These are phyloP conservation scores for Starmerella etchellsii DNA, from an alignment of 805 yeast genomes.

Conservation along the genomic window DNA sequence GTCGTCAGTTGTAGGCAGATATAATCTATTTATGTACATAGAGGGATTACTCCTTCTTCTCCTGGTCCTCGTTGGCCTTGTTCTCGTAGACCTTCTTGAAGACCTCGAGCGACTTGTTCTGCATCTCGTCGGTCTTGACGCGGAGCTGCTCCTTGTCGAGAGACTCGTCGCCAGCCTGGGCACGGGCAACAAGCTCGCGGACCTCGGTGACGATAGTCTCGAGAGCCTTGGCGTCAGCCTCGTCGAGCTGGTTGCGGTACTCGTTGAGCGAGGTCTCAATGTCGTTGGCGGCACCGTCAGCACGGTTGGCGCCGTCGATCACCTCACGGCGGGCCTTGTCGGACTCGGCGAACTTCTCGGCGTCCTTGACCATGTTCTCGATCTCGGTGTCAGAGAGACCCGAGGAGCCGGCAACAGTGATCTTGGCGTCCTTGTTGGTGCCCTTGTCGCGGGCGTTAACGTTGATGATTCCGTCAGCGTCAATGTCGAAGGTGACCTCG, in stretches of 20 bases:
- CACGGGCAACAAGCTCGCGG: constrained; percentile 66
- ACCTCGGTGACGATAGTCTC: constrained; percentile 45
- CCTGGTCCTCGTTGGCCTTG: constrained; percentile 28
- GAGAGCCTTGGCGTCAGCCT: constrained; percentile 43
- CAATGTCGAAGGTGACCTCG: constrained; percentile 90
- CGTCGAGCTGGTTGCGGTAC: constrained; percentile 54
- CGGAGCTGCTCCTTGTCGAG: constrained; percentile 54
- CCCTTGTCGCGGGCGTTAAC: constrained; percentile 91
- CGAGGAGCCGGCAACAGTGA: constrained; percentile 91
- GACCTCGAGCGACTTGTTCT: constrained; percentile 65
- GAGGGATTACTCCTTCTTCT: constrained; percentile 11
- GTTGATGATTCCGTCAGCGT: constrained; percentile 94
- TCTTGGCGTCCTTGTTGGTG: constrained; percentile 84
- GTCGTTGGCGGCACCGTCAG: constrained; percentile 72
- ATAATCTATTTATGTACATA: constrained; percentile 1
- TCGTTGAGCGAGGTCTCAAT: constrained; percentile 76
- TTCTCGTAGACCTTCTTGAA: constrained; percentile 60
- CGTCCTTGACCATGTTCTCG: constrained; percentile 81
- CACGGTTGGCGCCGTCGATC: constrained; percentile 74
- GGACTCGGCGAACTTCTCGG: constrained; percentile 76
- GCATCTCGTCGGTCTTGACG: constrained; percentile 72
- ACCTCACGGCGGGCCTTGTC: constrained; percentile 79
- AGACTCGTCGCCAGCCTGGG: constrained; percentile 45
- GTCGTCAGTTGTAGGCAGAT: too few species aligned
- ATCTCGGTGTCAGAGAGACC: constrained; percentile 84